A percentile compares a stretch with the other conserved stretches of the same genome.
Conservation (phyloP, 1,139 yeast genomes). For the Saccharomyces pastorianus region DNA sequence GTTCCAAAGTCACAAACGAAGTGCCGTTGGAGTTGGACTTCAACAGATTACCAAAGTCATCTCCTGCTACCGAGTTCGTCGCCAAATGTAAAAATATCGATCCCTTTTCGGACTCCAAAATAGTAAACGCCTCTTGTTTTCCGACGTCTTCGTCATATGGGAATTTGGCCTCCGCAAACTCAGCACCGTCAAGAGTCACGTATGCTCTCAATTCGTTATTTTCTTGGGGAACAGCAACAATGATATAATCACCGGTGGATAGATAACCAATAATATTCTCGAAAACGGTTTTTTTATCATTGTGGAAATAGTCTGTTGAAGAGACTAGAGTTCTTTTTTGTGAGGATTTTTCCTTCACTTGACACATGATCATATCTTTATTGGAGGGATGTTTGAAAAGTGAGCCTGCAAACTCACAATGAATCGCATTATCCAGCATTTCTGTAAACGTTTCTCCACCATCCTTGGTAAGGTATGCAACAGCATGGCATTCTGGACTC, state of each 20-base stretch:
- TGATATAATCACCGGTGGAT: slow-evolving; percentile 53
- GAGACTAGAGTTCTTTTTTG: slow-evolving; percentile 38
- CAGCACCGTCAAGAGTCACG: slow-evolving; percentile 75
- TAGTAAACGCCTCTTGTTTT: slow-evolving; percentile 73
- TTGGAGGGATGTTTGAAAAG: slow-evolving; percentile 36
- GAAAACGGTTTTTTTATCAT: slow-evolving; percentile 35
- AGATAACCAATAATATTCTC: slow-evolving; percentile 59
- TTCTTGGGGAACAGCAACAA: slow-evolving; percentile 52
- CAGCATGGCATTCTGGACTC: slow-evolving; percentile 42
- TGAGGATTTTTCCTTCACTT: slow-evolving; percentile 32
- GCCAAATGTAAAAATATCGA: slow-evolving; percentile 82
- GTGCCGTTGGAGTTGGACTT: slow-evolving; percentile 96
- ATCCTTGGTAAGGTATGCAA: slow-evolving; percentile 53
- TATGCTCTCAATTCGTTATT: slow-evolving; percentile 48
- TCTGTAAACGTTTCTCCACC: slow-evolving; percentile 54
- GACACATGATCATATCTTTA: slow-evolving; percentile 56
- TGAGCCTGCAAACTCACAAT: slow-evolving; percentile 64
- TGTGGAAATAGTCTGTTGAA: slow-evolving; percentile 46
- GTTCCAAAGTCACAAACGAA: slow-evolving; percentile 63
- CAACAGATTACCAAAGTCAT: slow-evolving; percentile 72
- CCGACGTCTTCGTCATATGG: slow-evolving; percentile 54
- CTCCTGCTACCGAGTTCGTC: slow-evolving; percentile 41
- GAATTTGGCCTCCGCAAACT: slow-evolving; percentile 71
- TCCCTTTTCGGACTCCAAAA: slow-evolving; percentile 66
- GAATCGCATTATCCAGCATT: slow-evolving; percentile 43